Evolutionary conservation across 2,329 filamentous ascomycete species (phyloP), one percentile per base, ranked within the genome.

Genomic region (Lachnellula suecica): DNA sequence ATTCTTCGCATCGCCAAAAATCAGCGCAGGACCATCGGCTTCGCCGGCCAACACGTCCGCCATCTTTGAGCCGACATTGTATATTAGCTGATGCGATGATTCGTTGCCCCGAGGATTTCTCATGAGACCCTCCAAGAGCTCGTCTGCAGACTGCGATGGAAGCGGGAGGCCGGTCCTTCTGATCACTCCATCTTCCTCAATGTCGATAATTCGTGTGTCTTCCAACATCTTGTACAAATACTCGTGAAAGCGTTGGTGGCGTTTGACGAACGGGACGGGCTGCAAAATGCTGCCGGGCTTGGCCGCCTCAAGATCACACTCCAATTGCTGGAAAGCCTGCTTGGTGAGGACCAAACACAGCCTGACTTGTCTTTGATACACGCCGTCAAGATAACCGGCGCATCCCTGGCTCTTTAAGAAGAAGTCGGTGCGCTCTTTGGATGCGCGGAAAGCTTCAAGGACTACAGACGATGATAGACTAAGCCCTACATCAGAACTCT

Each of bases 391-490:
- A 13, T 31, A 31, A 13, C 13, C 8, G 8, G 27, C 27, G 13
- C 27, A 31, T 31, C 27, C 27, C 7, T 13, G 27, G 27, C 27
- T 31, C 27, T 31, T 31, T 7, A 31, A 5, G 15, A 9, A n/a
- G 8, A 6, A 17, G n/a, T 37, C 34, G 8, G 34, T 37, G 5
- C 11, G 34, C 8, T 8, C n/a, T 17, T 8, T 37, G 15, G 34
- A 10, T 17, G 11, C 34, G 5, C 17, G 8, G 34, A 37, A 37
- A 5, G 34, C 34, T 15, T 37, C 15, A 6, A 37, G 5, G 34
- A 37, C 15, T 5, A n/a, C n/a, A 10, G 8, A 17, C 8, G n/a
- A n/a, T 10, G 34, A n/a, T 5, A 68, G 44, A 9, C 17, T n/a
- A n/a, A 37, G n/a, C 8, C 5, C 15, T 37, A 15, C 17, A 9